Evolutionary conservation across 2,329 filamentous ascomycete species (phyloP).

Genomic region (Colletotrichum endophyticum): DNA sequence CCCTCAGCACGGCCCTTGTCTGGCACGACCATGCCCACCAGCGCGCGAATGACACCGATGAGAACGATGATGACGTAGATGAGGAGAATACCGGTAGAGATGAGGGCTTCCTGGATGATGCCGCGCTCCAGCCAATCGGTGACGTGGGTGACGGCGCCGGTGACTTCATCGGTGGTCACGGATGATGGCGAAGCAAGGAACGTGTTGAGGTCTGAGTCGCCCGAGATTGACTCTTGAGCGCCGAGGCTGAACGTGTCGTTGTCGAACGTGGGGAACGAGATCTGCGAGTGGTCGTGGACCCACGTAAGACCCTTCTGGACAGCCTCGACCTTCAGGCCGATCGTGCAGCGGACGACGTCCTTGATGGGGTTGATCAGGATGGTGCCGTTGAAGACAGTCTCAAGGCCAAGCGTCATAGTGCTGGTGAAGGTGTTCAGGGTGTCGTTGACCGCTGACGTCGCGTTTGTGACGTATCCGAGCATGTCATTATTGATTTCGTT

Average conservation of each 20-base stretch:
- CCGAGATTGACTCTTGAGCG: conserved; percentile 64
- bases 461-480: conserved; percentile 85
- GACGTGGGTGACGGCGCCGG: conserved; percentile 74
- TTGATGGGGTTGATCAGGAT: conserved; percentile 78
- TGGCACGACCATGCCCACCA: conserved; percentile 62
- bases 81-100: conserved; percentile 75
- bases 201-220: conserved; percentile 64
- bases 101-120: conserved; percentile 79
- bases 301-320: conserved; percentile 92
- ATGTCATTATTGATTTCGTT: conserved; percentile 82
- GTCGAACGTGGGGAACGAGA: conserved; percentile 78
- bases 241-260: conserved; percentile 86
- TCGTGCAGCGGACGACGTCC: conserved; percentile 84
- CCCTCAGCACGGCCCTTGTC: conserved; percentile 68
- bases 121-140: conserved; percentile 68
- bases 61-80: conserved; percentile 81
- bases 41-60: conserved; percentile 72
- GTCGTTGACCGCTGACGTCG: conserved; percentile 81
- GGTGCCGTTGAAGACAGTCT: conserved; percentile 81
- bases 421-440: conserved; percentile 85
- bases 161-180: conserved; percentile 81
- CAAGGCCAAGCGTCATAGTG: conserved; percentile 76
- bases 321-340: conserved; percentile 83
- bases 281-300: conserved; percentile 85
- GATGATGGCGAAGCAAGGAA: conserved; percentile 81